phyloP scores from a whole-genome alignment of 768 basidiomycete genomes.

The Ramaria rubella region DNA sequence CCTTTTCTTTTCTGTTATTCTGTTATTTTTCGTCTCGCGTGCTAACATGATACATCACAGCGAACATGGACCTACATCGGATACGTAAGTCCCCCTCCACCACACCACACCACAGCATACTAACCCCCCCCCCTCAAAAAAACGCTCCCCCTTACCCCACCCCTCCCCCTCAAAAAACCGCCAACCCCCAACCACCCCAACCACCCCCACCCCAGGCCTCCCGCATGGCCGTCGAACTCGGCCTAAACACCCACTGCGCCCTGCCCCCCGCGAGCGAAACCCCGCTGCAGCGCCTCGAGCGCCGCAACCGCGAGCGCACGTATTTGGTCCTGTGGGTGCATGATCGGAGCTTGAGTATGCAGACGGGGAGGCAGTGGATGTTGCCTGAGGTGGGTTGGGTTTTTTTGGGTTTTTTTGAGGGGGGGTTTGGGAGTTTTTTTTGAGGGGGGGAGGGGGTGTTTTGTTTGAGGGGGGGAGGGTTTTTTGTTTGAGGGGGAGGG shows the following conservation, averaged over 20 bases:
- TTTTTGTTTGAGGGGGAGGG: no score
- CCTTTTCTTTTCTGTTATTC: no score
- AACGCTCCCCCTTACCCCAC: no score
- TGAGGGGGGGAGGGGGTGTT: no score
- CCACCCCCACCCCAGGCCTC: conserved; percentile 49
- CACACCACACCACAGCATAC: conserved; percentile 54
- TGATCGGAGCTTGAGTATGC: conserved; percentile 79
- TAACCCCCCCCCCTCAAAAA: background rate
- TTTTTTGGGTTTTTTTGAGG: background rate
- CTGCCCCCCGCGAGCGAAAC: conserved; percentile 53
- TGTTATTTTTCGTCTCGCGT: background rate
- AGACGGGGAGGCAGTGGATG: conserved; percentile 86
- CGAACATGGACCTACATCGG: conserved; percentile 86
- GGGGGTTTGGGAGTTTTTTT: background rate
- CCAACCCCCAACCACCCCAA: no score
- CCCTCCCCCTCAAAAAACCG: no score
- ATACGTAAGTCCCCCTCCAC: conserved; percentile 45
- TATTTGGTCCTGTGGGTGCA: conserved; percentile 84
- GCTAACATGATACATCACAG: conserved; percentile 29
- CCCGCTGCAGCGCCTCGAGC: conserved; percentile 60
- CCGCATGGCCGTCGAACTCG: conserved; percentile 82
- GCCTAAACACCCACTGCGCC: conserved; percentile 62
- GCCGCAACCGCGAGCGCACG: conserved; percentile 79
- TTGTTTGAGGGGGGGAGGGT: no score
- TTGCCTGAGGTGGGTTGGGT: conserved; percentile 51